These are phyloP conservation scores for Triglochin maritima DNA, from an alignment of 106 monocot species.

Conservation along the genomic window DNA sequence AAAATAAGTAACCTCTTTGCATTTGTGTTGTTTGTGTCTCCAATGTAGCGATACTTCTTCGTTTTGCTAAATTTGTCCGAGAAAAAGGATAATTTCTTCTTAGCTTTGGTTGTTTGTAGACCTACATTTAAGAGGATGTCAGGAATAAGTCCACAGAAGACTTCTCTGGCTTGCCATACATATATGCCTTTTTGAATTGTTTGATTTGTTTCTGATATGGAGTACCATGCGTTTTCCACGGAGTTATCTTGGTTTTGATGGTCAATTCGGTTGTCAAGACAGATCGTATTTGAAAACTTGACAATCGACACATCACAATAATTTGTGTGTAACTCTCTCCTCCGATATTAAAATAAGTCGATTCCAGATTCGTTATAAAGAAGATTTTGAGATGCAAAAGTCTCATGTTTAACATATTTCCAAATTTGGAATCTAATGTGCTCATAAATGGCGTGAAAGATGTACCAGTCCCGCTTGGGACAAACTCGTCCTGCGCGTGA, in stretches of 20 bases:
- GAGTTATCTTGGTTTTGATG: conserved; percentile 64
- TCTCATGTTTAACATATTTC: too few relatives aligned
- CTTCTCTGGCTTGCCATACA: conserved; percentile 74
- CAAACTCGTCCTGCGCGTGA: too few relatives aligned
- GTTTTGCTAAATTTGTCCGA: background rate
- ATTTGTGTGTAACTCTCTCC: too few relatives aligned
- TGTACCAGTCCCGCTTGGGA: too few relatives aligned
- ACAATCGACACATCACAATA: too few relatives aligned
- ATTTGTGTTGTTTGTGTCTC: conserved; percentile 75
- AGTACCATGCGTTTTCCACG: conserved; percentile 61
- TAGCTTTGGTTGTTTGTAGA: conserved; percentile 12
- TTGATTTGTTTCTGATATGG: conserved; percentile 93
- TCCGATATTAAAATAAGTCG: too few relatives aligned
- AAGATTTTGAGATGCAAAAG: too few relatives aligned
- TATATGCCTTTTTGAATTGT: conserved; percentile 64
- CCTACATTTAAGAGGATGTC: conserved; percentile 72
- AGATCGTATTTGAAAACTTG: too few relatives aligned
- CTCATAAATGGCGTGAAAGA: too few relatives aligned
- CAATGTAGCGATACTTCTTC: conserved; percentile 40
- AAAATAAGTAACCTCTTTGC: conserved; percentile 81
- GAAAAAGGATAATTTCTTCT: background rate
- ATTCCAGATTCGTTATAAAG: too few relatives aligned
- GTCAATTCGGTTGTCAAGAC: too few relatives aligned
- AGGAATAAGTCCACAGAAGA: conserved; percentile 75
- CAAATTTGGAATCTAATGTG: too few relatives aligned